These are phyloP conservation scores for Leccinum disarticulatum DNA, from an alignment of 768 basidiomycete genomes.

Conservation along the genomic window DNA sequence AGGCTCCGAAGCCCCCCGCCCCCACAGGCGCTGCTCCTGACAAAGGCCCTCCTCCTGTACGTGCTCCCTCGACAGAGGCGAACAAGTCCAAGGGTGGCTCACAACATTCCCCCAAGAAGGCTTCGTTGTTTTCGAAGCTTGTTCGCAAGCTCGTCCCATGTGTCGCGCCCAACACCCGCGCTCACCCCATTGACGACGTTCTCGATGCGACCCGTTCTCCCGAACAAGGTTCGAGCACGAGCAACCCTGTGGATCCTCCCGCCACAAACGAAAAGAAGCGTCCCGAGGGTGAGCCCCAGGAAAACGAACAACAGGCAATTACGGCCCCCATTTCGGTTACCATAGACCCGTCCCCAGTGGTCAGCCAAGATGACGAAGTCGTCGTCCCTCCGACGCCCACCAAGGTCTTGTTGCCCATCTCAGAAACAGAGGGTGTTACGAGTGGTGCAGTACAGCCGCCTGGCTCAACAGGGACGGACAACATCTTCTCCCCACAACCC, in stretches of 20 bases:
- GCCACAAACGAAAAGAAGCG: slow-evolving; percentile 32
- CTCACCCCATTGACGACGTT: slow-evolving; percentile 46
- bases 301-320: slow-evolving; percentile 38
- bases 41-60: slow-evolving; percentile 34
- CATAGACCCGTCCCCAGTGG: slow-evolving; percentile 19
- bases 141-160: slow-evolving; percentile 67
- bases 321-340: slow-evolving; percentile 22
- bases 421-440: slow-evolving; percentile 85
- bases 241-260: slow-evolving; percentile 22
- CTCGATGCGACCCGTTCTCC: slow-evolving; percentile 20
- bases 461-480: slow-evolving; percentile 63
- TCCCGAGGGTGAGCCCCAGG: slow-evolving; percentile 23
- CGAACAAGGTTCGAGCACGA: slow-evolving; percentile 20
- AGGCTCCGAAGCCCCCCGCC: slow-evolving; percentile 16
- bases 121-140: slow-evolving; percentile 59
- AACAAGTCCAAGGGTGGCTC: slow-evolving; percentile 36
- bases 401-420: slow-evolving; percentile 46
- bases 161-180: slow-evolving; percentile 48
- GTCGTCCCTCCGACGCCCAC: slow-evolving; percentile 51
- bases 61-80: slow-evolving; percentile 33
- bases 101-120: slow-evolving; percentile 39
- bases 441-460: slow-evolving; percentile 93
- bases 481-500: slow-evolving; percentile 31
- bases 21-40: slow-evolving; percentile 21
- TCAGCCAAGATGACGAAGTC: slow-evolving; percentile 36